These are phyloP conservation scores for Rhododendron mucronatum DNA, from an alignment of 148 eudicot species.

Conservation along the genomic window DNA sequence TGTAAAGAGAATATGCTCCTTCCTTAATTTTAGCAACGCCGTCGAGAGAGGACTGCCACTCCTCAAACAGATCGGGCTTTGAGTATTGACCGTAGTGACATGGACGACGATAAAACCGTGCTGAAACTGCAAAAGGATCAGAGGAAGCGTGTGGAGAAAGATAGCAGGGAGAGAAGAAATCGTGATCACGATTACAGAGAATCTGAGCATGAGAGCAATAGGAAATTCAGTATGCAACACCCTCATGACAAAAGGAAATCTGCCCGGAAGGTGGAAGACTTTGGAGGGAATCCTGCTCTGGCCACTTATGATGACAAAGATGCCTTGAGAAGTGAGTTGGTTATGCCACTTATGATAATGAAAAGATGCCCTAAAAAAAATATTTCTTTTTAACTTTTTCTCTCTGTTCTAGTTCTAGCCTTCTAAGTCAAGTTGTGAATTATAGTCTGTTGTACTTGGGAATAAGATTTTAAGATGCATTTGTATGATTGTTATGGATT, in stretches of 20 bases:
- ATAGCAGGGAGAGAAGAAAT: slow-evolving; percentile 61
- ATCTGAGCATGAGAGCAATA: slow-evolving; percentile 50
- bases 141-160: slow-evolving; percentile 76
- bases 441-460: not conserved
- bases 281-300: slow-evolving; percentile 32
- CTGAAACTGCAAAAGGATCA: slow-evolving; percentile 67
- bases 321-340: slow-evolving; percentile 70
- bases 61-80: slow-evolving; percentile 60
- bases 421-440: not conserved
- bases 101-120: slow-evolving; percentile 66
- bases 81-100: slow-evolving; percentile 60
- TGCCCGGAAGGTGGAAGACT: slow-evolving; percentile 58
- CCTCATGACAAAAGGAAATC: slow-evolving; percentile 64
- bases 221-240: slow-evolving; percentile 49
- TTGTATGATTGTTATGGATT: not conserved
- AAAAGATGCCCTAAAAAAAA: not conserved
- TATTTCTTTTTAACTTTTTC: not conserved
- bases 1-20: slow-evolving; percentile 1
- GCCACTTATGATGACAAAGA: slow-evolving; percentile 65
- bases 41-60: slow-evolving; percentile 53
- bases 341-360: slow-evolving; percentile 8
- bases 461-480: not conserved
- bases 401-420: not conserved
- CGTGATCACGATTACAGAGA: slow-evolving; percentile 68
- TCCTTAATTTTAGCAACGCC: slow-evolving; percentile 49